These are phyloP conservation scores for Xylariales sp. DNA, from an alignment of 2,329 filamentous ascomycete species.

Conservation along the genomic window DNA sequence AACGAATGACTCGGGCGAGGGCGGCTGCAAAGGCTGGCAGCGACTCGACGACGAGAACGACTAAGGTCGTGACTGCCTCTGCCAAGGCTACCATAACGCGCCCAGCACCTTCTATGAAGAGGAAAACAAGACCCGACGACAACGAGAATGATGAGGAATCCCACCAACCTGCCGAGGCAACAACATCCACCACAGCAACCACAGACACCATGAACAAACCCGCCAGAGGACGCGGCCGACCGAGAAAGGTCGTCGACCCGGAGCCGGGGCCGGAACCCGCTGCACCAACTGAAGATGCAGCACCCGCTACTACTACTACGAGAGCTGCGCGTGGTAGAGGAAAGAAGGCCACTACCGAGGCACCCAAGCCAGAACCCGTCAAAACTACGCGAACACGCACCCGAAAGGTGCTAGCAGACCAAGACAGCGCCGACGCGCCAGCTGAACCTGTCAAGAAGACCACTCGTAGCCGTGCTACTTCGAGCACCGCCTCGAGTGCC, in stretches of 20 bases:
- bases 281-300: constrained; percentile 15
- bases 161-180: constrained; percentile 25
- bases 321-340: constrained; percentile 40
- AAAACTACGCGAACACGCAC: constrained; percentile 25
- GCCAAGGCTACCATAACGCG: constrained; percentile 27
- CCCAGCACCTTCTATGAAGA: constrained; percentile 30
- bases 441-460: constrained; percentile 31
- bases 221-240: constrained; percentile 40
- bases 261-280: constrained; percentile 21
- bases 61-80: constrained; percentile 32
- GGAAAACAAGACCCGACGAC: constrained; percentile 54
- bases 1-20: constrained; percentile 52
- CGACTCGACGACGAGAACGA: constrained; percentile 36
- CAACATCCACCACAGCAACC: constrained; percentile 9
- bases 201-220: constrained; percentile 25
- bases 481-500: constrained; percentile 29
- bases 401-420: constrained; percentile 23
- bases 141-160: constrained; percentile 43
- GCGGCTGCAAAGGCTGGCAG: constrained; percentile 34
- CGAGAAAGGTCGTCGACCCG: constrained; percentile 36
- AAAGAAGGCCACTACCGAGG: constrained; percentile 31
- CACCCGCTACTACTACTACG: constrained; percentile 21
- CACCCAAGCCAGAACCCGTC: constrained; percentile 22
- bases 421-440: constrained; percentile 19
- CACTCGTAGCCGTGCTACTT: constrained; percentile 29